Evolutionary conservation across 2,329 filamentous ascomycete genomes (phyloP), one percentile per base, ranked within the genome.

Genomic region (Claviceps maximensis): DNA sequence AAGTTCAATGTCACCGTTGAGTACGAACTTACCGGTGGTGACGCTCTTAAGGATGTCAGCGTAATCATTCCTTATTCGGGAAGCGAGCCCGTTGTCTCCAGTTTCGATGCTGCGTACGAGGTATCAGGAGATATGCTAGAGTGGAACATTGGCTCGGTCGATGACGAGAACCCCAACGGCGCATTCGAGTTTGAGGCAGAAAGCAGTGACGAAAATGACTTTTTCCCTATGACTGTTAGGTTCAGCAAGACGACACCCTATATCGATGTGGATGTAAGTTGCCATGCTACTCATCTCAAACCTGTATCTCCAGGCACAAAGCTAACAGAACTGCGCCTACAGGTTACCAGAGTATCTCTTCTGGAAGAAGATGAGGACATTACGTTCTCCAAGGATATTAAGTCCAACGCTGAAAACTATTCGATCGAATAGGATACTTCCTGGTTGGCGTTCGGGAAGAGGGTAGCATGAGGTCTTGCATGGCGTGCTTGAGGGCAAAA

Each of bases 181-280:
- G 85, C 87, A 47, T 97, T 98, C 63, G 93, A 98, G 68, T 97
- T 98, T 60, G 93, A 97, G 70, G 89, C 89, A 1, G 83, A 87
- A 67, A 87, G 87, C 12, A 80, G 83, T 53, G 87, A 90, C 59
- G 93, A 97, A 66, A 84, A 88, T 53, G 90, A 96, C 62, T 97
- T 97, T 74, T 98, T 98, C 82, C 93, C 93, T 1, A 97, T 98
- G 90, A 85, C 80, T 52, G 83, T 97, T 56, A 80, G 83, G 52
- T 98, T 98, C 71, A 84, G 81, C 58, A 96, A 95, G 78, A 79
- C 82, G 44, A 81, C 78, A 54, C 91, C 93, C 29, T 95, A 88
- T 68, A 79, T 97, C 50, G 89, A 96, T 62, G 87, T 98, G 58
- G 89, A 96, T 72, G 91, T 97, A 76, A 84, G 86, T 79, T 57